Evolutionary conservation across 2,329 filamentous ascomycete species (phyloP).

Genomic region (Cordyceps javanica): DNA sequence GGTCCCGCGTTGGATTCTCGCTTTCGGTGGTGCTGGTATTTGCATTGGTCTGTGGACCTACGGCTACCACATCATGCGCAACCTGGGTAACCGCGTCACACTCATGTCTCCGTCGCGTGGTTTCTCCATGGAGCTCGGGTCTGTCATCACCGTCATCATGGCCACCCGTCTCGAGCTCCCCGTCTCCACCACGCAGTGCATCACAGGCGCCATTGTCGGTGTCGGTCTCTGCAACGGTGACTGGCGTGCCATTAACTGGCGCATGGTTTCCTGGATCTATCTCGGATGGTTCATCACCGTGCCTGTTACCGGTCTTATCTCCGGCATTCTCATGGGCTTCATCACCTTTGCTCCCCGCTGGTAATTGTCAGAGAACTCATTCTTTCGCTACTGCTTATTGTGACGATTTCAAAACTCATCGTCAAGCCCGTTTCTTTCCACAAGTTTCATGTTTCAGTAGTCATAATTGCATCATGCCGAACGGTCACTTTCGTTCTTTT

Average conservation of each 20-base stretch:
- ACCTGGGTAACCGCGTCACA: conserved; percentile 56
- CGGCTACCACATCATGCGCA: conserved; percentile 60
- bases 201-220: conserved; percentile 55
- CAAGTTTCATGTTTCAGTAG: background rate
- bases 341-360: conserved; percentile 55
- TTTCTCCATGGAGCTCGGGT: conserved; percentile 55
- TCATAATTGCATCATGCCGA: background rate
- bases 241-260: conserved; percentile 55
- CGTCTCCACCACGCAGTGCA: conserved; percentile 60
- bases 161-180: conserved; percentile 57
- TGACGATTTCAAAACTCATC: too few relatives aligned
- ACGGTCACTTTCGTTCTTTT: too few relatives aligned
- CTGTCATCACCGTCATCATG: conserved; percentile 56
- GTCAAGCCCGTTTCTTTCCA: background rate
- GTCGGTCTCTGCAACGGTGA: conserved; percentile 56
- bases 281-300: conserved; percentile 56
- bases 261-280: conserved; percentile 55
- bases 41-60: conserved; percentile 54
- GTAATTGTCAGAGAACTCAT: conserved; percentile 15
- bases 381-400: too few relatives aligned
- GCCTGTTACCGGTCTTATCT: conserved; percentile 49
- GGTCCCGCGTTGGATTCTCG: conserved; percentile 56
- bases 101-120: conserved; percentile 56
- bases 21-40: conserved; percentile 45
- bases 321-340: conserved; percentile 55